Conservation (phyloP, 192 early-diverging fungal genomes). For the Backusella tarrabulga region DNA sequence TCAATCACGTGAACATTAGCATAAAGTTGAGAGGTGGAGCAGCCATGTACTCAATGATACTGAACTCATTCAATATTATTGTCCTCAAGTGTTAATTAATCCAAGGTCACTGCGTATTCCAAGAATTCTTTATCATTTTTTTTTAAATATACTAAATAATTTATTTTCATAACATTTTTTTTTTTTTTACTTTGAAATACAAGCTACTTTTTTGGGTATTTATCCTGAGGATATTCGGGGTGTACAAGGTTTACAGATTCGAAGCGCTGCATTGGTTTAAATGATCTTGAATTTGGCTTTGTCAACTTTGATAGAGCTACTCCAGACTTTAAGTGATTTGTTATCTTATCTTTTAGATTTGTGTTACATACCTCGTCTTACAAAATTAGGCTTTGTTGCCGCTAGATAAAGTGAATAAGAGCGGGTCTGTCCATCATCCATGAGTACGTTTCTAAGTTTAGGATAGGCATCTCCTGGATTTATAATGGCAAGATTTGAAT, state of each 20-base stretch:
- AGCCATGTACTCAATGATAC: background rate
- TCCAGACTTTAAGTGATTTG: background rate
- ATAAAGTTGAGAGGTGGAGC: background rate
- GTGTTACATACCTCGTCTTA: slow-evolving; percentile 14
- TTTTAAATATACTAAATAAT: background rate
- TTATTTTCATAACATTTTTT: background rate
- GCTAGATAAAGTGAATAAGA: slow-evolving; percentile 37
- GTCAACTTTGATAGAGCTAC: background rate
- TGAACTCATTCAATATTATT: too few species aligned
- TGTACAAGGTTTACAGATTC: background rate
- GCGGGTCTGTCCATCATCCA: slow-evolving; percentile 37
- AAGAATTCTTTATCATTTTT: too few species aligned
- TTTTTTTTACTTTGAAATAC: background rate
- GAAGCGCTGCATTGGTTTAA: background rate
- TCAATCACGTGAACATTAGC: background rate
- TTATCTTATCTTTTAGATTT: background rate
- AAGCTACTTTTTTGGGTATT: background rate
- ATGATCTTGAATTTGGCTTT: background rate
- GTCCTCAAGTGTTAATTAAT: too few species aligned
- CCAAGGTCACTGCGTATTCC: too few species aligned
- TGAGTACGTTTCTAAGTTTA: slow-evolving; percentile 16
- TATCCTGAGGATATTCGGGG: background rate
- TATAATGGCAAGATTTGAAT: slow-evolving; percentile 33
- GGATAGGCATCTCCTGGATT: slow-evolving; percentile 31
- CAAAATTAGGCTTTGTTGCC: slow-evolving; percentile 28